phyloP scores from a whole-genome alignment of 2,329 filamentous ascomycete genomes.

The Thielaviopsis cerberus region DNA sequence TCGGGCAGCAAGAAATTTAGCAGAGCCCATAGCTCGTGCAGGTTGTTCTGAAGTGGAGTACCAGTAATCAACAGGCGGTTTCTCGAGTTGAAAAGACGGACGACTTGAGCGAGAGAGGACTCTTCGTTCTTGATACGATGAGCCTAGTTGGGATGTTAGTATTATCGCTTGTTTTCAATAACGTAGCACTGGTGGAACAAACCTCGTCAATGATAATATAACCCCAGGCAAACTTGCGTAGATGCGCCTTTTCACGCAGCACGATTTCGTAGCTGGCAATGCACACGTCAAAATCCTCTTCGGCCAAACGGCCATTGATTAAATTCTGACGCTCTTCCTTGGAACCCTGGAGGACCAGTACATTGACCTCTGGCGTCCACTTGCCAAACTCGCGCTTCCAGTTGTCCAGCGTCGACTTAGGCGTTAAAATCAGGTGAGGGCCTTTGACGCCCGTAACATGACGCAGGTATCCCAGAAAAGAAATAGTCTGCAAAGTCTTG shows the following conservation, averaged over 20 bases:
- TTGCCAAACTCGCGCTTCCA: slow-evolving; percentile 87
- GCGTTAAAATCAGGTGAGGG: slow-evolving; percentile 78
- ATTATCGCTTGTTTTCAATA: slow-evolving; percentile 1
- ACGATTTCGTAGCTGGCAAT: slow-evolving; percentile 99
- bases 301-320: slow-evolving; percentile 78
- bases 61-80: slow-evolving; percentile 92
- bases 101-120: slow-evolving; percentile 88
- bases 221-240: slow-evolving; percentile 98
- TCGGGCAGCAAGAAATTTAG: slow-evolving; percentile 96
- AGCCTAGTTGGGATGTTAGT: slow-evolving; percentile 23
- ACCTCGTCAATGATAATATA: slow-evolving; percentile 96
- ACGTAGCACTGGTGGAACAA: background rate
- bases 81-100: slow-evolving; percentile 85
- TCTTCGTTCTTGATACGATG: slow-evolving; percentile 99
- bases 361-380: slow-evolving; percentile 92
- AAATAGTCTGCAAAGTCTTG: slow-evolving; percentile 93
- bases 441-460: slow-evolving; percentile 79
- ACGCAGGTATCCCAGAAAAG: slow-evolving; percentile 84
- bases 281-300: slow-evolving; percentile 93
- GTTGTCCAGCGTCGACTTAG: slow-evolving; percentile 94
- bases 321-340: slow-evolving; percentile 82
- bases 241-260: slow-evolving; percentile 74
- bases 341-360: slow-evolving; percentile 79
- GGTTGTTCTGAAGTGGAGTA: slow-evolving; percentile 90
- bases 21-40: slow-evolving; percentile 93